Conservation (phyloP, 192 early-diverging fungal genomes). For the Backusella liffmaniae region DNA sequence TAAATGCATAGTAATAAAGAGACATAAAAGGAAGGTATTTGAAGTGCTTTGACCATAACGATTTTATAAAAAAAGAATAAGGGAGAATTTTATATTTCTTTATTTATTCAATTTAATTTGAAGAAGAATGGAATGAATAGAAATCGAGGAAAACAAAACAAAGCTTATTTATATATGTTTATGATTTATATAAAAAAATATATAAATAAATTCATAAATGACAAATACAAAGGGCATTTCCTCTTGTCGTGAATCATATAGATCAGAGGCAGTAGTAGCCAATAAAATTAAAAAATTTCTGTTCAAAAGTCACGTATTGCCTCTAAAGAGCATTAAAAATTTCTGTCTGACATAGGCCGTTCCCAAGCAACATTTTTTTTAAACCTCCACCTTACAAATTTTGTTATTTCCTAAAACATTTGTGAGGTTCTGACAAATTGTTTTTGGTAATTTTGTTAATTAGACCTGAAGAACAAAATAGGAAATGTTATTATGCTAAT, state of each 20-base stretch:
- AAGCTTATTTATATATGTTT: conserved; percentile 3
- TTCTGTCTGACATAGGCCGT: conserved; percentile 6
- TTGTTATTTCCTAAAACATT: too few species aligned
- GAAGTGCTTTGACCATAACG: background rate
- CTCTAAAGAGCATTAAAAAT: conserved; percentile 1
- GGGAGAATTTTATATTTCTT: background rate
- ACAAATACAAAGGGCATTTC: background rate
- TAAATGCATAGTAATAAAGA: background rate
- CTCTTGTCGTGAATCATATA: background rate
- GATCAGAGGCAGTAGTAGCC: background rate
- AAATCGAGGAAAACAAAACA: background rate
- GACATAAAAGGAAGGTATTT: background rate
- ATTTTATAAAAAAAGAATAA: background rate
- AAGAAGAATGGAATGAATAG: background rate
- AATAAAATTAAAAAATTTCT: conserved; percentile 8
- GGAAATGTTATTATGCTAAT: too few species aligned
- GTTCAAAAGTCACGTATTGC: background rate
- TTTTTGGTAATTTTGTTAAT: too few species aligned
- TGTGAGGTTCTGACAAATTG: too few species aligned
- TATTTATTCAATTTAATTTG: background rate
- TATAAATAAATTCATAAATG: background rate
- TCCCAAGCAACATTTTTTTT: too few species aligned
- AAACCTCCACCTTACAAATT: too few species aligned
- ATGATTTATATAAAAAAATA: background rate
- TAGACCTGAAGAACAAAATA: background rate